Evolutionary conservation across 73 alveolate species (phyloP), one percentile per base, ranked within the genome.

Genomic region (Paramecium bursaria): DNA sequence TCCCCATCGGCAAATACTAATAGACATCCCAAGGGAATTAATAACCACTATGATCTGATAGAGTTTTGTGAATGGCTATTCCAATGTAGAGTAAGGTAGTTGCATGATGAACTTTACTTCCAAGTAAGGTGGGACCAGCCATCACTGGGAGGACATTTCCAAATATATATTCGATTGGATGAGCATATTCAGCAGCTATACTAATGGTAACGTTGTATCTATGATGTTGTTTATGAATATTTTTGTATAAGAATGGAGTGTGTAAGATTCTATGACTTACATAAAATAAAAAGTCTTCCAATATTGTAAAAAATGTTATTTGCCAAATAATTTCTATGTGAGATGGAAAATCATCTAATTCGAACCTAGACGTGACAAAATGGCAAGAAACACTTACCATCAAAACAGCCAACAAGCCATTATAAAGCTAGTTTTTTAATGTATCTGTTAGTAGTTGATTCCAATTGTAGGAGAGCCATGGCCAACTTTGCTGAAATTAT

Each of bases 221-320:
- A 52, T 91, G 96, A 75, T 91, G 96, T 23, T 27, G 25, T 75
- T 91, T 91, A 48, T 91, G 96, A 25, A 92, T 75, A 14, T 46
- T 29, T 10, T 53, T 35, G 61, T 92, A 92, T 11, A 90, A 47
- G 21, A 11, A 50, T 17, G 90, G 90, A 26, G 92, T 76, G 74
- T 92, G 97, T 17, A 89, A 50, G 30, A 88, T 80, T 60, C 93
- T 50, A 82, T 92, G 97, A 42, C 87, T 51, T 53, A 55, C 73
- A 50, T 91, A 74, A 60, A 90, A 92, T 30, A 52, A 50, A 27
- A 85, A 67, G 85, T 92, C 97, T 77, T 92, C 95, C 17, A 49
- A 27, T 19, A 92, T 21, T 50, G 74, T 50, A 73, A 75, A 79
- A 46, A 90, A 91, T 57, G 85, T 33, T 25, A 86, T 48, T 50